phyloP scores from a whole-genome alignment of 2,329 filamentous ascomycete species.

The Alternaria infectoria region DNA sequence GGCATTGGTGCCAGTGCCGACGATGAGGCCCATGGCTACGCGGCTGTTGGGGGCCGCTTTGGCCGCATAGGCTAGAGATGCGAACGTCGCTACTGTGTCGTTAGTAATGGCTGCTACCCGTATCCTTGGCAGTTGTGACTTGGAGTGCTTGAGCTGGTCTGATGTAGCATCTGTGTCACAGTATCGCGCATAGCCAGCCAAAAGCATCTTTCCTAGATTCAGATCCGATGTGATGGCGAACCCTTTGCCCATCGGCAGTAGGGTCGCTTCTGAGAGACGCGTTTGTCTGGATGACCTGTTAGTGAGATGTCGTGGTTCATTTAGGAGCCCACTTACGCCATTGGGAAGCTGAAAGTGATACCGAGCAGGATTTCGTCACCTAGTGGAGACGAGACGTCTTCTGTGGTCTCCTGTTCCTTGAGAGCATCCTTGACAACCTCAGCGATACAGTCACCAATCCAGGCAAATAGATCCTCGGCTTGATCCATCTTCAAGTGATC shows the following conservation, averaged over 20 bases:
- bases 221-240: constrained; percentile 68
- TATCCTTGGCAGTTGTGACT: constrained; percentile 61
- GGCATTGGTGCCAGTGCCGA: constrained; percentile 81
- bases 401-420: constrained; percentile 34
- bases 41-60: constrained; percentile 66
- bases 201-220: constrained; percentile 66
- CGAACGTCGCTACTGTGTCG: constrained; percentile 79
- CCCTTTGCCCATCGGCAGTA: constrained; percentile 75
- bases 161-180: constrained; percentile 49
- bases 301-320: constrained; percentile 2
- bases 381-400: constrained; percentile 35
- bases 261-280: constrained; percentile 65
- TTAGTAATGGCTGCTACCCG: constrained; percentile 79
- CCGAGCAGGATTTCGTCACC: constrained; percentile 64
- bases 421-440: constrained; percentile 70
- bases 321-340: constrained; percentile 51
- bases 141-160: constrained; percentile 17
- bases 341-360: constrained; percentile 74
- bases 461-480: constrained; percentile 76
- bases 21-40: constrained; percentile 79
- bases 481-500: constrained; percentile 77
- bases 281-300: constrained; percentile 54
- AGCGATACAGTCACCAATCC: constrained; percentile 80
- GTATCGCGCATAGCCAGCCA: constrained; percentile 64
- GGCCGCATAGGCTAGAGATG: constrained; percentile 76